Evolutionary conservation across 2,329 filamentous ascomycete genomes (phyloP).

Genomic region (Myriangium duriaei): DNA sequence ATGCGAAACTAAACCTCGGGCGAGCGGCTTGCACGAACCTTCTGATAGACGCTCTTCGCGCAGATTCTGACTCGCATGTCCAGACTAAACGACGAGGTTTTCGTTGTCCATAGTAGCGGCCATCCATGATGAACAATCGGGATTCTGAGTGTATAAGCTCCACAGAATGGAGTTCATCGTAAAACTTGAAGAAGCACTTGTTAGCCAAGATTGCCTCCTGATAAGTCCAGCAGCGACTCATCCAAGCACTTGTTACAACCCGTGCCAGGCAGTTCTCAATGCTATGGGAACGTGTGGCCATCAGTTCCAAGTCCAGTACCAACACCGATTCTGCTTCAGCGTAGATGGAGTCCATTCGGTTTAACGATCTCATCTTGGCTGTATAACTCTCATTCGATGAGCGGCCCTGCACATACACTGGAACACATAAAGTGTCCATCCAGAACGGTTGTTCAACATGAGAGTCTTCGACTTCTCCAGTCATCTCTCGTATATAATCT

Average conservation of each 20-base stretch:
- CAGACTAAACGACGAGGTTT: too few relatives aligned
- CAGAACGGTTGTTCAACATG: conserved; percentile 9
- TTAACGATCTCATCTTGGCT: conserved; percentile 9
- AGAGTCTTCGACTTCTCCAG: too few relatives aligned
- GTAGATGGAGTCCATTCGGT: conserved; percentile 13
- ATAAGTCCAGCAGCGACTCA: conserved; percentile 13
- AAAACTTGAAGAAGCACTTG: conserved; percentile 12
- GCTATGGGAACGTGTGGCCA: background rate
- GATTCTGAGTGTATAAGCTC: too few relatives aligned
- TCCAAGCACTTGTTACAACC: conserved; percentile 12
- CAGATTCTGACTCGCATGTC: too few relatives aligned
- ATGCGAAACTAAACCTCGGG: too few relatives aligned
- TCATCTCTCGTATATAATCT: background rate
- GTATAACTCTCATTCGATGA: background rate
- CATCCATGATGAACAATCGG: too few relatives aligned
- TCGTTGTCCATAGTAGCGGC: too few relatives aligned
- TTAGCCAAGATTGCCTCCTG: conserved; percentile 12
- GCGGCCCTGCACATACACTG: conserved; percentile 8
- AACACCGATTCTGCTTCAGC: conserved; percentile 13
- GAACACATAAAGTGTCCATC: conserved; percentile 16
- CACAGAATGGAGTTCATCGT: too few relatives aligned
- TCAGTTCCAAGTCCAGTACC: conserved; percentile 11
- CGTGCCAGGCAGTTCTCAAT: conserved; percentile 9
- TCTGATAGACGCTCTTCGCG: too few relatives aligned
- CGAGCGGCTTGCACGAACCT: too few relatives aligned